A percentile compares a stretch with the other conserved stretches of the same genome.
phyloP scores from a whole-genome alignment of 2,329 filamentous ascomycete species.

The Capronia coronata region DNA sequence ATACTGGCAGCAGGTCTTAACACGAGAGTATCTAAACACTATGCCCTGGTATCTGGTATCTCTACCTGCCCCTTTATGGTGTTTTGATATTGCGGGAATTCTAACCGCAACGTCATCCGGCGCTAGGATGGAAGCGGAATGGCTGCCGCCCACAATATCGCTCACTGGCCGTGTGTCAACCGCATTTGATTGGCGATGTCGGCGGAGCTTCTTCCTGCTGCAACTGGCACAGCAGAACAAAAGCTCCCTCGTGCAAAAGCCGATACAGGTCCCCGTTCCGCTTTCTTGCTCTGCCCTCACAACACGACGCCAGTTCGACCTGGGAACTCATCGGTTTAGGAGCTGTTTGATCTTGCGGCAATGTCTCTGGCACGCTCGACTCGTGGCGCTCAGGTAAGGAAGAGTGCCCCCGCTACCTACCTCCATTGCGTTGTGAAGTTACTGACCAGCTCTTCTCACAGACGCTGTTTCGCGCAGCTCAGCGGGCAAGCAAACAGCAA shows the following conservation, averaged over 20 bases:
- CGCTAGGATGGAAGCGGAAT: conserved; percentile 4
- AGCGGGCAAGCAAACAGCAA: conserved; percentile 18
- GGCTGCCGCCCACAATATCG: not conserved
- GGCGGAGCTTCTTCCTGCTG: conserved; percentile 15
- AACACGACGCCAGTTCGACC: not conserved
- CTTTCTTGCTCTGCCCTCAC: not conserved
- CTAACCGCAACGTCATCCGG: not conserved
- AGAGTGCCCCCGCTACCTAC: not conserved
- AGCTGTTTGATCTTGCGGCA: not conserved
- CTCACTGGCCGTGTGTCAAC: no score
- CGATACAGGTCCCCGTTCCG: not conserved
- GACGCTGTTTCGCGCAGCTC: conserved; percentile 27
- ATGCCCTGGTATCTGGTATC: no score
- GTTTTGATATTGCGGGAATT: not conserved
- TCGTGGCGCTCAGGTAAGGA: conserved; percentile 25
- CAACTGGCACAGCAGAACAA: conserved; percentile 2
- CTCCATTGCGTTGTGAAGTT: not conserved
- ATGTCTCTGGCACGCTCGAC: conserved; percentile 27
- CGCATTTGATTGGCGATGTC: conserved; percentile 12
- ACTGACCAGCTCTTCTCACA: conserved; percentile 20
- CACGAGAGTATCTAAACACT: no score
- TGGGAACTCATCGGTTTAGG: conserved; percentile 3
- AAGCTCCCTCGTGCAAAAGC: conserved; percentile 6
- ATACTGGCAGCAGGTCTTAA: no score
- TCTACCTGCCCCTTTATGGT: not conserved